Base-by-base conservation (phyloP, 768 basidiomycete genomes). In the Mycena galopus region DNA sequence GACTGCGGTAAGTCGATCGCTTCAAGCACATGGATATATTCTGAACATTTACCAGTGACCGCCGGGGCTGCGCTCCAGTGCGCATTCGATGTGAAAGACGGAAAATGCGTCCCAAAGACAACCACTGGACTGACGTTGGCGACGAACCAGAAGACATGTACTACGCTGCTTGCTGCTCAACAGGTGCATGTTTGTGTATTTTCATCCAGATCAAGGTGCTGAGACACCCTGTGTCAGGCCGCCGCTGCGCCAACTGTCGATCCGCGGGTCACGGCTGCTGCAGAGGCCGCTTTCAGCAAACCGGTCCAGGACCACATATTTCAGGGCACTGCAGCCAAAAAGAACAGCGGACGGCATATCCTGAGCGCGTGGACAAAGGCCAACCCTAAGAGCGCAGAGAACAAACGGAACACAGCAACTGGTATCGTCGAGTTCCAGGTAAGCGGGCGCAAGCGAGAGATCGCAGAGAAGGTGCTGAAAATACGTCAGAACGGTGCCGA, bases 341-440 rank as follows among this genome's bases (percentile, higher is more conserved):
- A 12, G 23, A 56, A 23, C 33, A 66, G 53, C 29, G 65, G 65
- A 30, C 65, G 65, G 32, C 65, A 66, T 23, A 55, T 58, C 5
- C 51, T 56, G 9, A 66, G 37, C 27, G 53, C n/a, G 27, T 66
- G 65, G 55, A 39, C 17, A 37, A 29, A 44, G 27, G 65, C 7
- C 11, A 42, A 66, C 55, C 37, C 53, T 4, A 27, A 17, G 35
- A 55, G 51, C 65, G 25, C 21, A 27, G 65, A 66, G 29, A 55
- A 57, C 35, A 66, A 57, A 32, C 39, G 55, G 27, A 19, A 57
- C 19, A 62, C 11, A 25, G 27, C 39, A 44, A 62, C 60, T 44
- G 60, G 60, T 62, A 27, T 62, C 42, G 42, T 62, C 27, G 60
- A 62, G 42, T 62, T 62, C 60, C 39, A 62, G 42, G 60, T 62